Percentiles rank a stretch among this genome's conserved stretches.
phyloP scores from a whole-genome alignment of 1,139 yeast genomes.

The Meyerozyma sp. region DNA sequence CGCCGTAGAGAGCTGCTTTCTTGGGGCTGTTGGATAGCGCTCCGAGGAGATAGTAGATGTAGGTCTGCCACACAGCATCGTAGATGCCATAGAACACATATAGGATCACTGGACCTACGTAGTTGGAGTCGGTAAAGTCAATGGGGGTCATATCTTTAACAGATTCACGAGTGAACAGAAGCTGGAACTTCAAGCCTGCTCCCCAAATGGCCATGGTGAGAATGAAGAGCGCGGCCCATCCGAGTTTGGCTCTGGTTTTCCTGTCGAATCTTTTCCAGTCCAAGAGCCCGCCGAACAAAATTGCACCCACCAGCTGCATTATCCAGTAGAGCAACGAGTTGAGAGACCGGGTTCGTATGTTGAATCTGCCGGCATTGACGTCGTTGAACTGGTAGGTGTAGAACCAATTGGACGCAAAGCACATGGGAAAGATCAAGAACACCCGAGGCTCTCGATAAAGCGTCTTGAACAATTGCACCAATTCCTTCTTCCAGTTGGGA shows the following conservation, averaged over 20 bases:
- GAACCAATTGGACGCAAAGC: constrained; percentile 14
- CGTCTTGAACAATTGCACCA: constrained; percentile 9
- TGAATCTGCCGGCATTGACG: constrained; percentile 12
- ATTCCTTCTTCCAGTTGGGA: constrained; percentile 9
- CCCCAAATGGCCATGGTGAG: constrained; percentile 12
- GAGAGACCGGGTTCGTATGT: constrained; percentile 12
- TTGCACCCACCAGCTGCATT: constrained; percentile 14
- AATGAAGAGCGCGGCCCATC: constrained; percentile 8
- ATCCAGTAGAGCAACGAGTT: constrained; percentile 15
- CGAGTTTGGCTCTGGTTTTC: constrained; percentile 10
- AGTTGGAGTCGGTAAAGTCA: constrained; percentile 8
- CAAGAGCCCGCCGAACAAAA: constrained; percentile 9
- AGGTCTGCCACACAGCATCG: constrained; percentile 13
- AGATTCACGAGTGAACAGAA: constrained; percentile 8
- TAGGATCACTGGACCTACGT: constrained; percentile 14
- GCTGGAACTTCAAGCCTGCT: constrained; percentile 13
- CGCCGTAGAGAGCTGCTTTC: constrained; percentile 13
- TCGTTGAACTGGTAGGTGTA: constrained; percentile 15
- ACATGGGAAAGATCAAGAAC: constrained; percentile 13
- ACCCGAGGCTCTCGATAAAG: constrained; percentile 10
- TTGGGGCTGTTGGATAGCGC: constrained; percentile 14
- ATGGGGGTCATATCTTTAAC: constrained; percentile 3
- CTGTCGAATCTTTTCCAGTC: constrained; percentile 8
- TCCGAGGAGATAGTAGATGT: constrained; percentile 13
- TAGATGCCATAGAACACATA: constrained; percentile 13